Base-by-base conservation (phyloP, 1,139 yeast genomes). In the Meyerozyma guilliermondii region DNA sequence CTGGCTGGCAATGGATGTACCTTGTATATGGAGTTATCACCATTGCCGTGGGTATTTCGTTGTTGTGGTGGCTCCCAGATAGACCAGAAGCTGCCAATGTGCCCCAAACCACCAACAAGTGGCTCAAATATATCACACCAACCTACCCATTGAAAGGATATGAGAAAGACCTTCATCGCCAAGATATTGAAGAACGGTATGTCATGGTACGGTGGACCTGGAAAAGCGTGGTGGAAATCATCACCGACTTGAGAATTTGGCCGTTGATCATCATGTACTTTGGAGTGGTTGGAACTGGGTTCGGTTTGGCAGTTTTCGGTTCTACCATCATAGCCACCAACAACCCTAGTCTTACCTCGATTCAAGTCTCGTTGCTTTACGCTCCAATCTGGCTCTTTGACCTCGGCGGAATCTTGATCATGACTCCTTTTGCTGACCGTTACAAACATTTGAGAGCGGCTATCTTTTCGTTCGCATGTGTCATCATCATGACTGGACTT, bases 321-420 rank as follows among this genome's bases (percentile, higher is more conserved):
- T 82, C 95, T 4, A 81, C 94, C n/a, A 81, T 87, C 50, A 83
- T 87, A 52, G 64, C 74, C 41, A 76, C 76, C 8, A 80, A 82
- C 51, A 80, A 84, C 59, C 83, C 92, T 2, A 52, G 57, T 10
- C 71, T 87, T 52, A 64, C 81, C 1, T 81, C 89, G 2, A 84
- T 87, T 50, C 69, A 82, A 46, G 80, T 87, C 16, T 83, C 92
- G 1, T 71, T 87, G 37, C 69, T 87, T 45, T 83, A 85, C 52
- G 96, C 95, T 5, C 96, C 96, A 30, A 87, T 88, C 53, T 87
- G 96, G 96, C 66, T 87, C 40, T 87, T 86, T 61, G 96, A 87
- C 60, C 67, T 86, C 42, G 83, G 79, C n/a, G 92, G 89, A 1
- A 88, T 87, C 52, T 59, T 87, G 37, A 58, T 82, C 14, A 65